phyloP scores from a whole-genome alignment of 2,329 filamentous ascomycete genomes.

The Microdochium nivale region DNA sequence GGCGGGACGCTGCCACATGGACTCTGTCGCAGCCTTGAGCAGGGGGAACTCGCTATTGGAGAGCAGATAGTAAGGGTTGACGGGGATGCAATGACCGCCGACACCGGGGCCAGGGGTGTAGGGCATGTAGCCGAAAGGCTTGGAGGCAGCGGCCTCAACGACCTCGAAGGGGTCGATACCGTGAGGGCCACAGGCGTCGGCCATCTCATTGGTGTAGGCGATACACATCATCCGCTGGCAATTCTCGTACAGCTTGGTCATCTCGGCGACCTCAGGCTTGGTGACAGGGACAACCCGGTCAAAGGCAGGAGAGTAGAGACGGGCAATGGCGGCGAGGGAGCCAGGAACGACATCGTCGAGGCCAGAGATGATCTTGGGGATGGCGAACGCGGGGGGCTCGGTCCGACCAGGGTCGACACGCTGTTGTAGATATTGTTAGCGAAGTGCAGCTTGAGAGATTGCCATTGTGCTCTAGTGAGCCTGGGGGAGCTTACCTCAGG shows the following conservation, averaged over 20 bases:
- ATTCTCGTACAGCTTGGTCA: constrained; percentile 51
- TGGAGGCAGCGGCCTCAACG: constrained; percentile 36
- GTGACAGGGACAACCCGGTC: constrained; percentile 38
- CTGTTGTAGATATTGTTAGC: constrained; percentile 8
- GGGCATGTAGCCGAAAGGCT: constrained; percentile 43
- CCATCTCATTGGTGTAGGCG: constrained; percentile 48
- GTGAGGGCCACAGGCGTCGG: constrained; percentile 36
- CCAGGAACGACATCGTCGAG: constrained; percentile 35
- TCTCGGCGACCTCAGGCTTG: constrained; percentile 45
- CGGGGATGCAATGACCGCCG: constrained; percentile 47
- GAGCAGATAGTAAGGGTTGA: constrained; percentile 45
- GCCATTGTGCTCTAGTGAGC: background rate
- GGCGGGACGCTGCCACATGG: constrained; percentile 32
- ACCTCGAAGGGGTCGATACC: constrained; percentile 43
- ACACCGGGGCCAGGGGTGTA: constrained; percentile 39
- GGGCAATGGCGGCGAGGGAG: constrained; percentile 32
- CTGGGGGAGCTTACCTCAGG: constrained; percentile 24
- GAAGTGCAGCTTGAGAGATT: no score
- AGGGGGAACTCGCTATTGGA: constrained; percentile 38
- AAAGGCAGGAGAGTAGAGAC: constrained; percentile 38
- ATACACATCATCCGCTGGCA: constrained; percentile 47
- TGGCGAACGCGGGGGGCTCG: constrained; percentile 27
- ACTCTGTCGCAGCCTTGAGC: constrained; percentile 31
- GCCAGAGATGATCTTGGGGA: constrained; percentile 46
- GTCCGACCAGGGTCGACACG: constrained; percentile 42